phyloP scores from a whole-genome alignment of 1,139 yeast species.

The Blastobotrys raffinosifermentans region DNA sequence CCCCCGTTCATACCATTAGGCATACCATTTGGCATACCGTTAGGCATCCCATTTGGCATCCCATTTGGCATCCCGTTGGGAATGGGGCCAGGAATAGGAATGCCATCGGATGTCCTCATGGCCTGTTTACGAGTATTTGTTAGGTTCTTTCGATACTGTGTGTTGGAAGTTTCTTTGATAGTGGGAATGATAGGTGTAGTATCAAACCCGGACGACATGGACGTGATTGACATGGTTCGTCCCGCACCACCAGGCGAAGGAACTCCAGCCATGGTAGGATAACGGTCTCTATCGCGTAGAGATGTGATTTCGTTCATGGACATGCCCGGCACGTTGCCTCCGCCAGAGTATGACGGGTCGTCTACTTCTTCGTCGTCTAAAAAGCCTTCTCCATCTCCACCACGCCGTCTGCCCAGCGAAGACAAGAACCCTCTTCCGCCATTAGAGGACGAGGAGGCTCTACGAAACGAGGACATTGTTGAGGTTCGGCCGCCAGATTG shows the following conservation, averaged over 20 bases:
- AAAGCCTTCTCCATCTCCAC: slow-evolving; percentile 9
- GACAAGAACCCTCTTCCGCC: slow-evolving; percentile 7
- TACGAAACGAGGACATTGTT: slow-evolving; percentile 13
- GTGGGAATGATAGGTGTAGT: slow-evolving; percentile 35
- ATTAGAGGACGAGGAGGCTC: slow-evolving; percentile 14
- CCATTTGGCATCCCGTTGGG: slow-evolving; percentile 14
- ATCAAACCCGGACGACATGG: slow-evolving; percentile 29
- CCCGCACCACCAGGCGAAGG: slow-evolving; percentile 13
- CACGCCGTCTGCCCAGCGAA: slow-evolving; percentile 8
- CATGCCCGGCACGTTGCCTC: slow-evolving; percentile 17
- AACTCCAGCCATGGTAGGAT: slow-evolving; percentile 27
- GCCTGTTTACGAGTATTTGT: slow-evolving; percentile 27
- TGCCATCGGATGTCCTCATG: slow-evolving; percentile 22
- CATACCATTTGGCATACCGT: slow-evolving; percentile 11
- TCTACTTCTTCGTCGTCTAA: slow-evolving; percentile 5
- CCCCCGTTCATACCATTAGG: not conserved
- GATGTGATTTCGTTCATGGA: slow-evolving; percentile 23
- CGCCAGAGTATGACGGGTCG: slow-evolving; percentile 5
- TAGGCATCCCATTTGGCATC: slow-evolving; percentile 7
- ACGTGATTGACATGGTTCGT: slow-evolving; percentile 31
- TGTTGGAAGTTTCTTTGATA: slow-evolving; percentile 18
- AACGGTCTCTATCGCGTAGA: slow-evolving; percentile 32
- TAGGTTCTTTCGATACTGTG: slow-evolving; percentile 31
- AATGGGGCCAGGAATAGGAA: slow-evolving; percentile 7
- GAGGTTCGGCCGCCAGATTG: slow-evolving; percentile 11